A percentile compares a stretch with the other conserved stretches of the same genome.
phyloP scores from a whole-genome alignment of 192 early-diverging fungal genomes.

The Umbelopsis vinacea region DNA sequence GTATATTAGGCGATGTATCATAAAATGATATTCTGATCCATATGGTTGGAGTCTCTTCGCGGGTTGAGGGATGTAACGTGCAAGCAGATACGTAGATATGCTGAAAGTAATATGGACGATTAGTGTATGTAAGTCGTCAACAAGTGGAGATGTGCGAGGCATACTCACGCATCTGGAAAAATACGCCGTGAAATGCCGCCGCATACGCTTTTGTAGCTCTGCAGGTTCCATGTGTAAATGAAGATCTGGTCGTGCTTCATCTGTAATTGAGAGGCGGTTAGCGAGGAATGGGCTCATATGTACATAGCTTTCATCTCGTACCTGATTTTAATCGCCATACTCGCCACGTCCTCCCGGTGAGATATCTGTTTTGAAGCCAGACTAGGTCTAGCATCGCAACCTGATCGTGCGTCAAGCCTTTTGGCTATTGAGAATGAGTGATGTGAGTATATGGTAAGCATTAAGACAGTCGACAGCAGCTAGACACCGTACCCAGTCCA shows the following conservation, averaged over 20 bases:
- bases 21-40: constrained; percentile 53
- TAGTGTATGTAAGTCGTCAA: not conserved
- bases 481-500: constrained; percentile 4
- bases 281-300: not conserved
- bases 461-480: no score
- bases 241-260: constrained; percentile 4
- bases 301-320: not conserved
- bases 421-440: constrained; percentile 15
- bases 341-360: not conserved
- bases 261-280: not conserved
- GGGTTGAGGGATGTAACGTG: not conserved
- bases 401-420: constrained; percentile 2
- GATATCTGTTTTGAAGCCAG: constrained; percentile 17
- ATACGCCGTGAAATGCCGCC: constrained; percentile 4
- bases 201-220: constrained; percentile 6
- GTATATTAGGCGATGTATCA: constrained; percentile 45
- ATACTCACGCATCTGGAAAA: constrained; percentile 12
- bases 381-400: constrained; percentile 15
- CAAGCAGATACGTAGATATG: constrained; percentile 10
- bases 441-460: not conserved
- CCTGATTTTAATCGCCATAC: constrained; percentile 16
- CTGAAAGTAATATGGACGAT: not conserved
- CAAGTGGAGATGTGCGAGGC: not conserved
- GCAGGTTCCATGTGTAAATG: constrained; percentile 22
- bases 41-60: constrained; percentile 26